These are phyloP conservation scores for Huntiella omanensis DNA, from an alignment of 2,329 filamentous ascomycete species.

Conservation along the genomic window DNA sequence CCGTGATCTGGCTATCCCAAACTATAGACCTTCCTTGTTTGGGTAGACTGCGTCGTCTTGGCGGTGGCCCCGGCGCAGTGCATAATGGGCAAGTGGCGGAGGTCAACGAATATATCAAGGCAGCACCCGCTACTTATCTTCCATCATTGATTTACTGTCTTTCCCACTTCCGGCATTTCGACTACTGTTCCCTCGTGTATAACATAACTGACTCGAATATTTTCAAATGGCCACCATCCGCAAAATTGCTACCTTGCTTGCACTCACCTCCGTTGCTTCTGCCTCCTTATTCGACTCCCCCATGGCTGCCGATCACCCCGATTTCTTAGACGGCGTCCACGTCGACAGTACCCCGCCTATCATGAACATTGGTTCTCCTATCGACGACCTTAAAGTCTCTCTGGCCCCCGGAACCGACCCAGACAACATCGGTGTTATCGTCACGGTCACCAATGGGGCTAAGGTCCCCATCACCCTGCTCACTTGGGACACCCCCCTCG, in stretches of 20 bases:
- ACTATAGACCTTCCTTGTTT: slow-evolving; percentile 16
- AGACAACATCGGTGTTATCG: slow-evolving; percentile 18
- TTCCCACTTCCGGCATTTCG: neutral
- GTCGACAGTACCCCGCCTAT: neutral
- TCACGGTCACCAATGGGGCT: slow-evolving; percentile 24
- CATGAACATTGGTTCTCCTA: neutral
- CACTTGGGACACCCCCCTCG: slow-evolving; percentile 27
- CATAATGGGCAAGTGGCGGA: neutral
- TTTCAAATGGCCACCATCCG: neutral
- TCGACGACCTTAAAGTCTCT: neutral
- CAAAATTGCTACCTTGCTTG: neutral
- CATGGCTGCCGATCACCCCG: neutral
- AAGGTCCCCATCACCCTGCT: slow-evolving; percentile 22
- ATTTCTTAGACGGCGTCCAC: neutral
- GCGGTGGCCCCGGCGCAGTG: neutral
- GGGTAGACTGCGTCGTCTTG: neutral
- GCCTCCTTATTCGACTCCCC: neutral
- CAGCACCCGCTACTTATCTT: neutral
- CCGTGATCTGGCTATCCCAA: too few species aligned
- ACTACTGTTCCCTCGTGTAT: neutral
- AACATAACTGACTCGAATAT: neutral
- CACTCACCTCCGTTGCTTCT: neutral
- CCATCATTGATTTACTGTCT: neutral
- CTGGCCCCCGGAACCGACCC: neutral
- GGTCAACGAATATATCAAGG: neutral